Base-by-base conservation (phyloP, 2,329 filamentous ascomycete species). In the Nemania sp. region DNA sequence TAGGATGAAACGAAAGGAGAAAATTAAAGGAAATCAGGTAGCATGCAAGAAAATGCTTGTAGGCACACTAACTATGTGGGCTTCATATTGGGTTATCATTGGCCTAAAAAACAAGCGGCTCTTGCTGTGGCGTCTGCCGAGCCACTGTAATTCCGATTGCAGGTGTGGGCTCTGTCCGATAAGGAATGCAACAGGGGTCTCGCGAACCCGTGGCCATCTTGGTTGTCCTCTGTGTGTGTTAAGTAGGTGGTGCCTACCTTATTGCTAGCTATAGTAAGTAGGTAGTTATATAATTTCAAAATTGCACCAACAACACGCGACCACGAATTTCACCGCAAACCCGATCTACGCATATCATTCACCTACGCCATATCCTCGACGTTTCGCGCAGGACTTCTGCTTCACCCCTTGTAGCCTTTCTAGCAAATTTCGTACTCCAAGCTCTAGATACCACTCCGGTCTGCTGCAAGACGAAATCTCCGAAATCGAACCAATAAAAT, bases 401-500 rank as follows among this genome's bases (percentile, higher is more conserved):
- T 32, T 32, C 4, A 32, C 29, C 29, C 8, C 29, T 32, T 32
- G 5, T 4, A 32, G 29, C 29, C 8, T 32, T 32, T 4, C n/a
- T n/a, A n/a, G n/a, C n/a, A n/a, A n/a, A n/a, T n/a, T n/a, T n/a
- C n/a, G n/a, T n/a, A n/a, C n/a, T 32, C 29, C 29, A 32, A 8
- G 5, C 5, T 18, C 32, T 54, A 2, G 20, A 5, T 41, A 8
- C 29, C 15, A 43, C 7, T 8, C 29, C 8, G 20, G 22, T 51
- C 43, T 32, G 15, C 45, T 54, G 49, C 51, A 27, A 24, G 43
- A 66, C 61, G 43, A 66, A 53, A 53, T 57, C 35, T 22, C 35
- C 58, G 27, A 59, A 53, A 27, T 29, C 43, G 32, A 63, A 5
- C n/a, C n/a, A n/a, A 63, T 32, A 61, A 22, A 53, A 47, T 83